Evolutionary conservation across 768 basidiomycete species (phyloP).

Genomic region (Suillus variegatus): DNA sequence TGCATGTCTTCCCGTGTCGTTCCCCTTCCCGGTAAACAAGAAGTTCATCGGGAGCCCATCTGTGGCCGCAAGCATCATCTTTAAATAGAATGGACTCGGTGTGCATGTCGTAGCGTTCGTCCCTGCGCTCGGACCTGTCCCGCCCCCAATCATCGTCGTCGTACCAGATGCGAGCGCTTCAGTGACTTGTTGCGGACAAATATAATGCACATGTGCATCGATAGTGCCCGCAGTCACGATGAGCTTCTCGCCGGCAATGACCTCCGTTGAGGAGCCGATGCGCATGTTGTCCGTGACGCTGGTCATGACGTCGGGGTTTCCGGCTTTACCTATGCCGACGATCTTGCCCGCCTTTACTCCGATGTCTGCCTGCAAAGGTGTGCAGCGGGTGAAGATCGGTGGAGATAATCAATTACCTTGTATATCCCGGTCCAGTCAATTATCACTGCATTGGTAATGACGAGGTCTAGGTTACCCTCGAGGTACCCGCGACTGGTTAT

Average conservation of each 20-base stretch:
- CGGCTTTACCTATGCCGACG: constrained; percentile 92
- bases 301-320: constrained; percentile 93
- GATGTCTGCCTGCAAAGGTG: constrained; percentile 76
- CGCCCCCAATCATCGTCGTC: constrained; percentile 95
- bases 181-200: constrained; percentile 88
- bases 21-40: constrained; percentile 95
- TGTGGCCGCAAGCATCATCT: constrained; percentile 88
- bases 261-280: constrained; percentile 91
- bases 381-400: constrained; percentile 6
- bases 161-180: constrained; percentile 85
- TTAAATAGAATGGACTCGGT: constrained; percentile 85
- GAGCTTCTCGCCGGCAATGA: constrained; percentile 92
- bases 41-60: constrained; percentile 92
- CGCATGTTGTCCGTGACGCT: constrained; percentile 70
- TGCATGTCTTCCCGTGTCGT: constrained; percentile 76
- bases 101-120: constrained; percentile 94
- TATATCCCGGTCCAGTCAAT: constrained; percentile 95
- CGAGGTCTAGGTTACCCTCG: constrained; percentile 75
- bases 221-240: constrained; percentile 93
- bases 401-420: constrained; percentile 57
- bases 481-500: constrained; percentile 66
- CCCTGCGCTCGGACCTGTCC: constrained; percentile 90
- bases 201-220: constrained; percentile 93
- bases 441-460: constrained; percentile 94
- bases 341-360: constrained; percentile 86